A percentile compares a stretch with the other conserved stretches of the same genome.
Evolutionary conservation across 2,329 filamentous ascomycete species (phyloP).

Genomic region (Aspergillus ibericus): DNA sequence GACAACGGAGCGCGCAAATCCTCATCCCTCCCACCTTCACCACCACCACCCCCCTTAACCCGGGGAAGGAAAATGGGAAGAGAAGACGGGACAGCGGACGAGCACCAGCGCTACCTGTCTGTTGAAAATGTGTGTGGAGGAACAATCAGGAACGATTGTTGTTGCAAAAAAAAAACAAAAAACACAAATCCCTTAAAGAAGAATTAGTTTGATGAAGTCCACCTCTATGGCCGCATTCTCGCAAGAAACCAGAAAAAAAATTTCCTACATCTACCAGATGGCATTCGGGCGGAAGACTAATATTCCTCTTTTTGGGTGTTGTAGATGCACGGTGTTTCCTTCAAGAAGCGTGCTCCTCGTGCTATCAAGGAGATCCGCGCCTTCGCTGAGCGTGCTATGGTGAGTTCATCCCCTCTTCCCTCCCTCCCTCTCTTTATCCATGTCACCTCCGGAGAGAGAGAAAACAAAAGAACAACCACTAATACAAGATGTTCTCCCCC

Average conservation of each 20-base stretch:
- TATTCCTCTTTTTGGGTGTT: constrained; percentile 42
- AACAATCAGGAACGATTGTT: constrained; percentile 11
- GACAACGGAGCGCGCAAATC: not conserved
- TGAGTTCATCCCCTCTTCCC: constrained; percentile 56
- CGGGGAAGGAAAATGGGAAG: not conserved
- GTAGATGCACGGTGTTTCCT: constrained; percentile 93
- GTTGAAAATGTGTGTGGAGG: constrained; percentile 11
- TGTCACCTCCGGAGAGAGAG: not conserved
- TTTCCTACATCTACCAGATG: constrained; percentile 28
- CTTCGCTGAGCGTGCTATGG: constrained; percentile 93
- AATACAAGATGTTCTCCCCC: not conserved
- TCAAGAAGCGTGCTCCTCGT: constrained; percentile 99
- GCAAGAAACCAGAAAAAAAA: constrained; percentile 24
- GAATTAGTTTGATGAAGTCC: constrained; percentile 72
- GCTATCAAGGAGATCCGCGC: constrained; percentile 99
- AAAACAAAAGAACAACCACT: constrained; percentile 11
- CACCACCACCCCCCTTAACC: not conserved
- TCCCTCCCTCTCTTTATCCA: not conserved
- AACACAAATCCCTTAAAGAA: constrained; percentile 32
- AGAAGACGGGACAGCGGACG: constrained; percentile 2
- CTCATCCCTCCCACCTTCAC: not conserved
- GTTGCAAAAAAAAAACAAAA: no score
- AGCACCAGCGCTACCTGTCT: not conserved
- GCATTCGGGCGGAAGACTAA: constrained; percentile 69
- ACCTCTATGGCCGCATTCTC: constrained; percentile 51